Evolutionary conservation across 2,329 filamentous ascomycete genomes (phyloP).

Genomic region (Fusarium xyrophilum): DNA sequence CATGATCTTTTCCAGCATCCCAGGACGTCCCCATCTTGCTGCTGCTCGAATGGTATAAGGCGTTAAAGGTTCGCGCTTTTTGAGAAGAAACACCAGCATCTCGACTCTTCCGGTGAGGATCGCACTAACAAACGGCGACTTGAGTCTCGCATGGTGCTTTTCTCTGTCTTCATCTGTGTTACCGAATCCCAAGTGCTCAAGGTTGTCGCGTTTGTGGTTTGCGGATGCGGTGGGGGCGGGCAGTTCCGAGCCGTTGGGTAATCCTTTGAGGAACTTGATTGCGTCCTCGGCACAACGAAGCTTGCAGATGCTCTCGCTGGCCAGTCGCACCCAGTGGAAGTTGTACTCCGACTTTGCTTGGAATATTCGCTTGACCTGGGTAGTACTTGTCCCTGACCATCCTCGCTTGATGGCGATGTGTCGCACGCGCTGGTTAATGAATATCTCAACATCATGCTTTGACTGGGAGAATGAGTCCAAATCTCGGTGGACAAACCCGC

Average conservation of each 20-base stretch:
- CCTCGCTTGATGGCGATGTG: conserved; percentile 20
- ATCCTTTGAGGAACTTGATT: conserved; percentile 19
- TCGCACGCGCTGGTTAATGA: conserved; percentile 28
- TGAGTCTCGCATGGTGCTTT: conserved; percentile 21
- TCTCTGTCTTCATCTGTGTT: conserved; percentile 23
- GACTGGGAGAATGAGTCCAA: conserved; percentile 31
- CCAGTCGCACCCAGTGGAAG: conserved; percentile 39
- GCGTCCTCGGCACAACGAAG: conserved; percentile 34
- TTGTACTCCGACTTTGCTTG: conserved; percentile 32
- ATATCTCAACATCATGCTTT: conserved; percentile 26
- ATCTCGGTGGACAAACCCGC: conserved; percentile 31
- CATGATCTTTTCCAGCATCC: conserved; percentile 22
- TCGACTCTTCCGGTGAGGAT: conserved; percentile 21
- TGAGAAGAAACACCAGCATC: conserved; percentile 25
- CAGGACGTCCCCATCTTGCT: conserved; percentile 13
- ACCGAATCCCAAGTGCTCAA: conserved; percentile 14
- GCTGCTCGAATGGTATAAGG: conserved; percentile 21
- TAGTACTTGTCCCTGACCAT: conserved; percentile 24
- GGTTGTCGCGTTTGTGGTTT: conserved; percentile 1
- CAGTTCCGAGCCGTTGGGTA: conserved; percentile 30
- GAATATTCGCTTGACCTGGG: conserved; percentile 26
- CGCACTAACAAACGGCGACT: conserved; percentile 19
- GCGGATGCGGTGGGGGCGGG: background rate
- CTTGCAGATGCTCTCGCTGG: conserved; percentile 30
- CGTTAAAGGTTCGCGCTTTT: conserved; percentile 9